Evolutionary conservation across 139 green algal species (phyloP), one percentile per base, ranked within the genome.

Genomic region (Chlorella sp.): DNA sequence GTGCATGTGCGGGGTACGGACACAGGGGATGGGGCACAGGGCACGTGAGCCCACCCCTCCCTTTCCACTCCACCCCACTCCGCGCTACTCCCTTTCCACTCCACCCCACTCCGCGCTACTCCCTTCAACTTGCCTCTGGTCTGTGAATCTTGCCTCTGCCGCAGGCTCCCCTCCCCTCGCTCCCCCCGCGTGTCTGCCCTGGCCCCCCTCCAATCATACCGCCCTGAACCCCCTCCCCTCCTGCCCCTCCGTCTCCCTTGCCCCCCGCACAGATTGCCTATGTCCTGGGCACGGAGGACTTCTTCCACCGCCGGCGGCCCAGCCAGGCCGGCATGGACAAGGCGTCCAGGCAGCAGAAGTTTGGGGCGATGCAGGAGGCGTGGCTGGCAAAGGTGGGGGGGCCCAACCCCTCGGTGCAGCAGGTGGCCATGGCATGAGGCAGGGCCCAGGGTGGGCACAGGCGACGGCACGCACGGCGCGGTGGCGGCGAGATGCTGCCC

Each of bases 261-360:
- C 39, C 40, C 5, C 21, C n/a, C 64, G 4, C 39, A 37, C 75
- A 97, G 92, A 94, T 97, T 84, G 98, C 96, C 0, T 99, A 99
- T 90, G 97, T 99, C 77, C 90, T 99, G 60, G 97, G 99, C 92
- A 99, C 97, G 0, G 97, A 99, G 92, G 97, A 99, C 89, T 90
- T 97, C 9, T 96, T 99, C 88, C 91, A 91, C 57, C 90, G 95
- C 37, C 87, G 48, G 61, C 77, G 85, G 32, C 53, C 64, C 28
- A 30, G 5, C 39, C 81, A 81, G 84, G 84, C 66, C 28, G 77
- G 24, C 64, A 37, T 64, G 39, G 68, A 88, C 68, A 88, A 88
- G 84, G 66, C 68, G 5, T 66, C 39, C 0, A 66, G 84, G 37
- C n/a, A 42, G 39, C 28, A 64, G 28, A 76, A 76, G 57, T 88